Evolutionary conservation across 768 basidiomycete genomes (phyloP), one percentile per base, ranked within the genome.

Genomic region (Rhodotorula graminis): DNA sequence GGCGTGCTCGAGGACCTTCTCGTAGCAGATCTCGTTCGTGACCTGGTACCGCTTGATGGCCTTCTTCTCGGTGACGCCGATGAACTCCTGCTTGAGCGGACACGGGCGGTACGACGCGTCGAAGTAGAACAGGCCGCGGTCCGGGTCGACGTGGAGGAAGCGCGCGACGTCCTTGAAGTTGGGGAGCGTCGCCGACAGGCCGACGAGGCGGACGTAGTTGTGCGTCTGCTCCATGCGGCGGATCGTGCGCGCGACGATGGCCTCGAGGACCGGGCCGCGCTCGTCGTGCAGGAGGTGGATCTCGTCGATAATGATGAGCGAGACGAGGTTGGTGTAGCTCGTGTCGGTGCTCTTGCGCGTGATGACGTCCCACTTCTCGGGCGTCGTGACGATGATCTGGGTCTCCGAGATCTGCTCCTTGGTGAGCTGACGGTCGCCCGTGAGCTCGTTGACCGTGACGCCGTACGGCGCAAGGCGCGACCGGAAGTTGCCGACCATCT

Each of bases 291-390:
- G 84, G 25, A 99, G 82, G 79, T 98, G 96, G 77, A 99, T 99
- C 79, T 99, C 96, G 80, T 99, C 95, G 75, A 99, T 91, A 80
- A 98, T 98, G 82, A 98, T 87, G 72, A 99, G 87, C 12, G 93
- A 88, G 25, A 97, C 95, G 64, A 98, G 88, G 80, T 96, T 97
- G 60, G 93, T 97, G 81, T 98, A 98, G 74, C 89, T 91, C 29
- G 92, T 93, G 78, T 98, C 96, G 0, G 94, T 95, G 76, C 88
- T 91, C 84, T 99, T 99, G 77, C 96, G 89, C 11, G 95, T 98
- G 80, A 99, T 95, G 79, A 99, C 96, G 77, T 99, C 95, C 92
- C 93, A 99, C 81, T 99, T 98, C 83, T 99, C 96, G 0, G 95
- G 96, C 0, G 96, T 98, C 0, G 94, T 96, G 73, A 98, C 93